A percentile compares a stretch with the other conserved stretches of the same genome.
phyloP scores from a whole-genome alignment of 2,329 filamentous ascomycete genomes.

The Tolypocladium pustulatum region DNA sequence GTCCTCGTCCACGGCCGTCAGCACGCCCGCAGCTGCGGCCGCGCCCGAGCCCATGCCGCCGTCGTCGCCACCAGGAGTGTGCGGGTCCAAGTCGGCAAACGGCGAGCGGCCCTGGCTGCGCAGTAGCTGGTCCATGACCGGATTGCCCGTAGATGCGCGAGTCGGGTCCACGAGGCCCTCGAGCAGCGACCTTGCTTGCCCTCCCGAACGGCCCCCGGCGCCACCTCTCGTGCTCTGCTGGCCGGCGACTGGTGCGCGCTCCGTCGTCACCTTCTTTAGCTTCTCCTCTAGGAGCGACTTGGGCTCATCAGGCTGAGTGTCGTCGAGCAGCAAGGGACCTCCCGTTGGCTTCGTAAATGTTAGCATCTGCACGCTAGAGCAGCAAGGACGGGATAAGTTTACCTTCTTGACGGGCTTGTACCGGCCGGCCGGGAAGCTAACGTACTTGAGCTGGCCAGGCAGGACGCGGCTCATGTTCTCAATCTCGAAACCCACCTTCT shows the following conservation, averaged over 20 bases:
- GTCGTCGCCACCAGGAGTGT: conserved; percentile 33
- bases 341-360: conserved; percentile 62
- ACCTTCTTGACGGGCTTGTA: conserved; percentile 90
- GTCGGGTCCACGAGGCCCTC: conserved; percentile 22
- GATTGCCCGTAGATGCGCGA: conserved; percentile 19
- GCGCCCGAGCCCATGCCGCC: conserved; percentile 36
- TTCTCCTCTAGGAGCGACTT: conserved; percentile 85
- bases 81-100: conserved; percentile 17
- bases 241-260: conserved; percentile 50
- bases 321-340: conserved; percentile 82
- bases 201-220: conserved; percentile 21
- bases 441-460: conserved; percentile 86
- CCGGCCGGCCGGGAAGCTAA: conserved; percentile 80
- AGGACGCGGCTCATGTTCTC: conserved; percentile 96
- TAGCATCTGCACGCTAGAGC: conserved; percentile 6
- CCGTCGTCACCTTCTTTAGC: conserved; percentile 66
- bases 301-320: conserved; percentile 67
- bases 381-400: conserved; percentile 16
- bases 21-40: conserved; percentile 64
- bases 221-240: conserved; percentile 16
- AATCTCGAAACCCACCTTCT: conserved; percentile 92
- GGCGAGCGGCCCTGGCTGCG: conserved; percentile 25
- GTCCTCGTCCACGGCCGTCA: conserved; percentile 84
- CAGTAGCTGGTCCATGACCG: conserved; percentile 32
- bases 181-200: conserved; percentile 21